A percentile compares a stretch with the other conserved stretches of the same genome.
These are phyloP conservation scores for Asterochloris sp. DNA, from an alignment of 139 green algal species.

Conservation along the genomic window DNA sequence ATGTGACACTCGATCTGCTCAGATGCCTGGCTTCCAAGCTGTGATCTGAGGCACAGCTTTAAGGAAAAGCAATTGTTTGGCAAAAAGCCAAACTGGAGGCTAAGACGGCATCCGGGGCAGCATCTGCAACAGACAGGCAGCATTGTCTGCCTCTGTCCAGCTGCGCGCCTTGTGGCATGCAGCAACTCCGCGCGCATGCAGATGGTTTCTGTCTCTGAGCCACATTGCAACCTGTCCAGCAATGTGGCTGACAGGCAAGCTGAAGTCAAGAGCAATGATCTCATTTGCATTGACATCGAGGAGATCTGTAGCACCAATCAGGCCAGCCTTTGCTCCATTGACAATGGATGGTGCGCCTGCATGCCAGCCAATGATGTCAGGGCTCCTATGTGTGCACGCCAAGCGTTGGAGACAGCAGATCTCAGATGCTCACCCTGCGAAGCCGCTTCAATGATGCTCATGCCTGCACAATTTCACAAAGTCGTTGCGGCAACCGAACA, in stretches of 20 bases:
- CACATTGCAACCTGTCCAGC: background rate
- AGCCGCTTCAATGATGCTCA: constrained; percentile 88
- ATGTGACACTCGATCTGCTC: no score
- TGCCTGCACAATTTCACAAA: constrained; percentile 37
- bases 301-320: constrained; percentile 61
- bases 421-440: constrained; percentile 45
- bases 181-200: constrained; percentile 7
- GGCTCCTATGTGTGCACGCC: background rate
- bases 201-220: background rate
- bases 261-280: constrained; percentile 31
- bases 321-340: constrained; percentile 31
- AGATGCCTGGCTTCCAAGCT: no score
- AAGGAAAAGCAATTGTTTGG: no score
- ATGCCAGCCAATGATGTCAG: background rate
- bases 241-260: background rate
- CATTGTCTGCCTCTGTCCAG: constrained; percentile 55
- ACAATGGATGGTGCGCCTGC: constrained; percentile 64
- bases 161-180: constrained; percentile 36
- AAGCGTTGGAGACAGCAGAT: background rate
- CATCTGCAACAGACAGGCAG: constrained; percentile 22
- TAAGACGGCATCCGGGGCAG: no score
- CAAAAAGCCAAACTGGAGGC: no score
- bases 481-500: constrained; percentile 47
- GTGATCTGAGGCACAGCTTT: no score
- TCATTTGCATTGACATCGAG: constrained; percentile 35